phyloP scores from a whole-genome alignment of 306 rosid species.

The Vigna reflexopilosa region DNA sequence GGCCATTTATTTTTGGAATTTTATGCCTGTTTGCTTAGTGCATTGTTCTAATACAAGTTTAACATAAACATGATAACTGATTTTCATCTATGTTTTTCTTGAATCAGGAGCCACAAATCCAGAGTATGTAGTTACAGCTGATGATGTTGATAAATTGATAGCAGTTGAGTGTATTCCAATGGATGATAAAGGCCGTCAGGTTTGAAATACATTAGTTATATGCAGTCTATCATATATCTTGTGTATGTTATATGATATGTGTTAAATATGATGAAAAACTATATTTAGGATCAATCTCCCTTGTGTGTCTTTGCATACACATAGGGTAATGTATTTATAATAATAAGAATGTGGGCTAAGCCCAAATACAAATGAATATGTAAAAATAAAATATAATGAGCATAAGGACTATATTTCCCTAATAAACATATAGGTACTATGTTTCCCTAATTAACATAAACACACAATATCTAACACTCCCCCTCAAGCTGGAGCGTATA shows the following conservation, averaged over 20 bases:
- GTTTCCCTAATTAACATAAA: no score
- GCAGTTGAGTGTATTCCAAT: slow-evolving; percentile 99
- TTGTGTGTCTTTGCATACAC: no score
- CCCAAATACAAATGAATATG: no score
- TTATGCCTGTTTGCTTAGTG: slow-evolving; percentile 22
- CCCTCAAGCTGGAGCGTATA: no score
- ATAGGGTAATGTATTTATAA: no score
- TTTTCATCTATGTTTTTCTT: slow-evolving; percentile 26
- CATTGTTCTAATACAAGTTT: slow-evolving; percentile 32
- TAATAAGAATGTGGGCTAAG: no score
- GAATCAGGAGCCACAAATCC: slow-evolving; percentile 96
- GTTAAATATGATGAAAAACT: no score
- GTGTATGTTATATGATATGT: slow-evolving; percentile 9
- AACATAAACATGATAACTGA: slow-evolving; percentile 15
- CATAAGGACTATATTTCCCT: no score
- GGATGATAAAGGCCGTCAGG: slow-evolving; percentile 96
- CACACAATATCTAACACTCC: no score
- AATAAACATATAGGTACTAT: no score
- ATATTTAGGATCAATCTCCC: no score
- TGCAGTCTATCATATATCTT: slow-evolving; percentile 15
- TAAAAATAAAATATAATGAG: no score
- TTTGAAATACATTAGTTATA: slow-evolving; percentile 46
- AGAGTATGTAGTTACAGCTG: slow-evolving; percentile 89
- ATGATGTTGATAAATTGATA: slow-evolving; percentile 89
- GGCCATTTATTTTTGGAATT: background rate